Base-by-base conservation (phyloP, 2,329 filamentous ascomycete species). In the Exophiala spinifera region DNA sequence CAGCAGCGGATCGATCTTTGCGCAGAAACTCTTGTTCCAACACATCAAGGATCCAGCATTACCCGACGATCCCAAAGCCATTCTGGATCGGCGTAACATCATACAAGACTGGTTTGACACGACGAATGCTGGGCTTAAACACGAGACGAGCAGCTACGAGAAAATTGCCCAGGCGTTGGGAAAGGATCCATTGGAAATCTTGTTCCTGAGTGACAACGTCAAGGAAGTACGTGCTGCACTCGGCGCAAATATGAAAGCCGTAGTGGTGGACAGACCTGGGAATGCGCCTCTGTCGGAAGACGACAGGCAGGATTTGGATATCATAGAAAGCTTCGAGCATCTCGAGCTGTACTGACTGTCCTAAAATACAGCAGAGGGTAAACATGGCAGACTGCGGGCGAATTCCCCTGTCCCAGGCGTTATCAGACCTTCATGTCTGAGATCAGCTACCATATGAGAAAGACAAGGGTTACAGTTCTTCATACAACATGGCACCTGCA, bases 181-280 rank as follows among this genome's bases (percentile, higher is more conserved):
- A 21, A 39, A 19, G 34, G 39, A 49, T 37, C 34, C 54, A 1
- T 20, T 37, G 39, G 46, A 49, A 43, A 50, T 63, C 3, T 45
- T 61, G 44, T 63, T 63, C 52, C 40, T 63, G 33, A 63, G 61
- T 45, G 61, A 63, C 20, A 59, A 56, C 48, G 56, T 61, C 7
- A 51, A 49, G 46, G 61, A 63, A 47, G 37, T 61, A 21, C 40
- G 47, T 6, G 61, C 61, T 19, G 59, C 61, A 13, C 20, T 51
- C 8, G 34, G 51, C 19, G 59, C 61, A 6, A 53, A 50, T 17
- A 53, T 63, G 48, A 46, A 50, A 8, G 52, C 52, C 10, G 49
- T 53, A 5, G 48, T 63, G 19, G 58, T 63, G 19, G 53, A 57
- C 23, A 49, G 61, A 28, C 55, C 58, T 19, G 61, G 61, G 20